Evolutionary conservation across 2,329 filamentous ascomycete species (phyloP).

Genomic region (Sclerotinia subarctica): DNA sequence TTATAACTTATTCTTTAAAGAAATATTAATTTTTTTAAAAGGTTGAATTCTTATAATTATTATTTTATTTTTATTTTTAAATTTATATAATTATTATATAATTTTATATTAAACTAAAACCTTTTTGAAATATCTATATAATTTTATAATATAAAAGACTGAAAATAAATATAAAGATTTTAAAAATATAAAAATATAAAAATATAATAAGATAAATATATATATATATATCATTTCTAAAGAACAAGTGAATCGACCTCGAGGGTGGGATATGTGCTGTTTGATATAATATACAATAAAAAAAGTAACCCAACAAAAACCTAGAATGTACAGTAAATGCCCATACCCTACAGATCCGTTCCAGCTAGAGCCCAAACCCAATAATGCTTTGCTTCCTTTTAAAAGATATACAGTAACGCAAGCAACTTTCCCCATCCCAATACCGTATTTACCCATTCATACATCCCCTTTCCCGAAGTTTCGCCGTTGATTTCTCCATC

Average conservation of each 20-base stretch:
- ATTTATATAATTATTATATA: too few relatives aligned
- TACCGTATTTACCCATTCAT: background rate
- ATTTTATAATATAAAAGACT: too few relatives aligned
- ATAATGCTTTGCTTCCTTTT: background rate
- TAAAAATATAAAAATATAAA: background rate
- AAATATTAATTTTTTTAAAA: too few relatives aligned
- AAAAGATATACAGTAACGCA: background rate
- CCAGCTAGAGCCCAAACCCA: background rate
- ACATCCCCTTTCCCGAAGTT: background rate
- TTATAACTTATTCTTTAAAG: too few relatives aligned
- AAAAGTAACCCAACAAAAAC: background rate
- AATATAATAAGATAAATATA: background rate
- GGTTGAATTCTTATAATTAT: too few relatives aligned
- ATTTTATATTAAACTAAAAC: too few relatives aligned
- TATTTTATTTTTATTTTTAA: too few relatives aligned
- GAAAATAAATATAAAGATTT: too few relatives aligned
- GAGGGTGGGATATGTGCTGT: background rate
- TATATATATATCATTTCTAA: background rate
- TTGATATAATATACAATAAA: background rate
- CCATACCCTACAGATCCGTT: background rate
- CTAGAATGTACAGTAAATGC: background rate
- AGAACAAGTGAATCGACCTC: background rate
- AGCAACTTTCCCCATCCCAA: background rate
- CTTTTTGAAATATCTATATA: too few relatives aligned
- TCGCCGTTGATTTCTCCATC: background rate